Percentiles rank a stretch among this genome's conserved stretches.
Evolutionary conservation across 129 eudicot species (phyloP).

Genomic region (Flaveria brownii): DNA sequence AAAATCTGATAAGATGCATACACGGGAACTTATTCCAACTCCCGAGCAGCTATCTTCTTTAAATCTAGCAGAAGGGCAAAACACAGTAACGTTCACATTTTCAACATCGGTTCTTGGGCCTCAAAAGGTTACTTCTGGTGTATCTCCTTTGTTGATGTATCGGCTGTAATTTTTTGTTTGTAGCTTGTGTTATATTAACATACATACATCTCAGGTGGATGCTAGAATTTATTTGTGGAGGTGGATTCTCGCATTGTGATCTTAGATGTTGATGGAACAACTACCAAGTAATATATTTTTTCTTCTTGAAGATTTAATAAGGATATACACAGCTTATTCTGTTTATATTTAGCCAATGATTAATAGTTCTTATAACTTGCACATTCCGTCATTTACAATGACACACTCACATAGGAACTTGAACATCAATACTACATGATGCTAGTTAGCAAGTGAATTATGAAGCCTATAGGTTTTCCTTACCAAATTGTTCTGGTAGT

Average conservation of each 20-base stretch:
- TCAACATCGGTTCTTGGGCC: constrained; percentile 81
- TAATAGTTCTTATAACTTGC: constrained; percentile 1
- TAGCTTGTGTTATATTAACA: constrained; percentile 24
- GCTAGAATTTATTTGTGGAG: constrained; percentile 92
- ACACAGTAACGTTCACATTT: constrained; percentile 72
- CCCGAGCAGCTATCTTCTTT: constrained; percentile 86
- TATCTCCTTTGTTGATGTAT: constrained; percentile 2
- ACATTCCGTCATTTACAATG: background rate
- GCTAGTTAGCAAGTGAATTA: background rate
- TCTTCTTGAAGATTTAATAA: background rate
- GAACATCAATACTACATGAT: background rate
- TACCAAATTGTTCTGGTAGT: too few relatives aligned
- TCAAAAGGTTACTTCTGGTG: constrained; percentile 64
- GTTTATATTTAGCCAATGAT: background rate
- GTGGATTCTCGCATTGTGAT: constrained; percentile 88
- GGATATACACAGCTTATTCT: background rate
- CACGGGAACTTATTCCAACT: constrained; percentile 61
- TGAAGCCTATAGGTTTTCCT: background rate
- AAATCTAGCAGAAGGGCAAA: constrained; percentile 78
- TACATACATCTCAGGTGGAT: constrained; percentile 66
- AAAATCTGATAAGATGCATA: constrained; percentile 43
- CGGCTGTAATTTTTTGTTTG: background rate
- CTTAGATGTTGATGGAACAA: constrained; percentile 99
- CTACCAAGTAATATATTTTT: constrained; percentile 63
- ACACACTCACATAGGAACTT: background rate